Percentiles rank a stretch among this genome's conserved stretches.
Evolutionary conservation across 192 early-diverging fungal species (phyloP).

Genomic region (Backusella morwellensis): DNA sequence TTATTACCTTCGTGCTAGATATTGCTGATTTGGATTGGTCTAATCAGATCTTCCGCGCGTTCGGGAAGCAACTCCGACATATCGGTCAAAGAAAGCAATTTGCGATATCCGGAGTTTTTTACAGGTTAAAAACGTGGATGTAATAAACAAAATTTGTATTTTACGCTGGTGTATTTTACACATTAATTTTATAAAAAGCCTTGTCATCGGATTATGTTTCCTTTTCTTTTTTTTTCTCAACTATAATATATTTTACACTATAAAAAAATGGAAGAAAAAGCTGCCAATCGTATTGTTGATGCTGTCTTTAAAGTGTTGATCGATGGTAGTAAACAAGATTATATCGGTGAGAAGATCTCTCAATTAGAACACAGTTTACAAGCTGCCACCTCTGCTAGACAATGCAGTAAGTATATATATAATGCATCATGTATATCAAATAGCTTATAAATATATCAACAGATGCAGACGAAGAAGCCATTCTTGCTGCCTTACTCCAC

Average conservation of each 20-base stretch:
- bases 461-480: conserved; percentile 46
- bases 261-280: conserved; percentile 11
- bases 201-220: neutral
- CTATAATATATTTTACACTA: neutral
- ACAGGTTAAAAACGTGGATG: neutral
- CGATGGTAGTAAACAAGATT: conserved; percentile 47
- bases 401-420: conserved; percentile 22
- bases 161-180: conserved; percentile 6
- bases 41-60: neutral
- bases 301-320: conserved; percentile 46
- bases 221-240: neutral
- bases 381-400: conserved; percentile 44
- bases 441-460: neutral
- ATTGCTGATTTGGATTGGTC: neutral
- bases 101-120: neutral
- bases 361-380: conserved; percentile 58
- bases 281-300: conserved; percentile 27
- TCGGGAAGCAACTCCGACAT: neutral
- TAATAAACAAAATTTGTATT: conserved; percentile 8
- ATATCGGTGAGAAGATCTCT: conserved; percentile 55
- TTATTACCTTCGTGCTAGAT: neutral
- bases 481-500: conserved; percentile 54
- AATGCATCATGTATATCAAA: neutral
- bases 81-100: neutral
- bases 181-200: neutral